Evolutionary conservation across 1,139 yeast species (phyloP), one percentile per base, ranked within the genome.

Genomic region (Trichomonascaceae sp.): DNA sequence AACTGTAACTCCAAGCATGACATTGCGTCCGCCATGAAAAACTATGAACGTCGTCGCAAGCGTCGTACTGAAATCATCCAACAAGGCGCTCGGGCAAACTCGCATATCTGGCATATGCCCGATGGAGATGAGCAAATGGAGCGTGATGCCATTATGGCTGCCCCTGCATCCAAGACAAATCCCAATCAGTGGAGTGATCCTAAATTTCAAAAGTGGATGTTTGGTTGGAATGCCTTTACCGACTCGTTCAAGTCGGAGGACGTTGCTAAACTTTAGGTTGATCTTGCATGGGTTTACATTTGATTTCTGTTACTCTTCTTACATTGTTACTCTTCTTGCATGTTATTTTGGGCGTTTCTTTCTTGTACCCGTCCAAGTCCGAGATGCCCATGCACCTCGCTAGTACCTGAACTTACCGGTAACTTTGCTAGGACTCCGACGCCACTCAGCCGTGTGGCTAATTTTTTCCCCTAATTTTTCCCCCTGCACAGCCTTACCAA

Each of bases 131-230:
- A 43, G 33, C 62, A 57, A 40, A 31, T 38, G 16, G 37, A 41
- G 30, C 44, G 62, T 31, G 62, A 57, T 28, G 16, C 25, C 9
- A 25, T 31, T 14, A 31, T 35, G 37, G 32, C 25, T 25, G 28
- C 29, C 9, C 37, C 37, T 2, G 27, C 32, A 11, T 29, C 31
- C 23, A 31, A 35, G 35, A 27, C 31, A 25, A 22, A 50, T 32
- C 58, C 58, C 11, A 54, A 54, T 32, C 42, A 54, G 31, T 54
- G 55, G 54, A 49, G 55, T 17, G 58, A 54, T 35, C 53, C 56
- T 3, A 48, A 42, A 13, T 51, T 54, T 39, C 52, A 51, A 36
- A 43, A 48, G 29, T 54, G 50, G 41, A 44, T 54, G 40, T 52
- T 51, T 44, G 55, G 53, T 9, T 52, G 54, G 37, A 52, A 54